Conservation (phyloP, 805 yeast species). For the Brettanomyces custersianus region DNA sequence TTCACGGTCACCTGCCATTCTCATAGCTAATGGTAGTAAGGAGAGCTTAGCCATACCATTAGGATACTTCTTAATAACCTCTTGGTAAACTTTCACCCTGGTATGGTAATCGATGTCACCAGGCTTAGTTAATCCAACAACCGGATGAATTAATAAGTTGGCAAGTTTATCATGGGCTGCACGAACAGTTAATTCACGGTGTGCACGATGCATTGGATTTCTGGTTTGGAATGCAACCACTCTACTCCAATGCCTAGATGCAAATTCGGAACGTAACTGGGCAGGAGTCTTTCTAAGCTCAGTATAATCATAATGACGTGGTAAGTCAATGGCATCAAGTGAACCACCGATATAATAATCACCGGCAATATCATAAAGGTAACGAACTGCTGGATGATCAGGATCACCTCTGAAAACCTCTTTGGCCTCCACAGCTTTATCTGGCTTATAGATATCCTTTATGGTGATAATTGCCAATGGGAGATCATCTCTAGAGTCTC, state of each 20-base stretch:
- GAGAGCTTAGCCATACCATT: constrained; percentile 88
- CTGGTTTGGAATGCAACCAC: constrained; percentile 97
- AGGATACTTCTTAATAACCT: constrained; percentile 86
- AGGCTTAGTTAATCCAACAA: constrained; percentile 93
- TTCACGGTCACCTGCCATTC: constrained; percentile 98
- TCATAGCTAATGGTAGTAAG: constrained; percentile 89
- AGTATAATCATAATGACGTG: constrained; percentile 85
- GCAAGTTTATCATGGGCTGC: constrained; percentile 93
- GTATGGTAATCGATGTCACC: constrained; percentile 98
- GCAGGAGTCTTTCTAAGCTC: constrained; percentile 85
- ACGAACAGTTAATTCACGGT: constrained; percentile 89
- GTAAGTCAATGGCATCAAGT: constrained; percentile 73
- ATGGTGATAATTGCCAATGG: constrained; percentile 77
- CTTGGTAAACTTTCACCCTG: constrained; percentile 90
- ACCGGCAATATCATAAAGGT: constrained; percentile 64
- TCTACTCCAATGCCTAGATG: constrained; percentile 71
- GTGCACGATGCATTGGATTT: constrained; percentile 99
- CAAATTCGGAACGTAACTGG: constrained; percentile 79
- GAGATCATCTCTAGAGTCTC: constrained; percentile 73
- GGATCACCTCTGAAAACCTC: constrained; percentile 94
- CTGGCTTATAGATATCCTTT: constrained; percentile 70
- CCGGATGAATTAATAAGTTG: constrained; percentile 88
- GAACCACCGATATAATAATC: constrained; percentile 85
- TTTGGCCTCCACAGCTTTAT: constrained; percentile 72
- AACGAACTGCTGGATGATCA: constrained; percentile 88